Evolutionary conservation across 352 stramenopile genomes (phyloP).

Genomic region (Pythium plurisporium): DNA sequence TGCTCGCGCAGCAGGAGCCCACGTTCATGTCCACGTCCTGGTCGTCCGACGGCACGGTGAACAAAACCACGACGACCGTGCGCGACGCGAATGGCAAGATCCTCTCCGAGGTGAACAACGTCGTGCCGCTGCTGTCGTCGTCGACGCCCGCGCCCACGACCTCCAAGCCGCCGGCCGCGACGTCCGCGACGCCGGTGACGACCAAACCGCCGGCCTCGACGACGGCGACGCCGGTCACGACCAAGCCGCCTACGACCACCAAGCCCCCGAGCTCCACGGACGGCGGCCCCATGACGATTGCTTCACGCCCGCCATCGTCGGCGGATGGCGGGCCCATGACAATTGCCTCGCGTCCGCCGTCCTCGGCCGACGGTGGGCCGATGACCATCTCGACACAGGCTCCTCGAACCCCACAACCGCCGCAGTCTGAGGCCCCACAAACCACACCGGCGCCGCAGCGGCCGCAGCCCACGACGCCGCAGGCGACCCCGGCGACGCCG

Average conservation of each 20-base stretch:
- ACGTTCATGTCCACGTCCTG: conserved; percentile 1
- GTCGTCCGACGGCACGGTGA: conserved; percentile 1
- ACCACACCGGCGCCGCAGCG: conserved; percentile 3
- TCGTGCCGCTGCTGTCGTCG: background rate
- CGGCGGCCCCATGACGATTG: conserved; percentile 1
- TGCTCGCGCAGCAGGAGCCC: background rate
- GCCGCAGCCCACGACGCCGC: conserved; percentile 1
- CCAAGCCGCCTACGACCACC: background rate
- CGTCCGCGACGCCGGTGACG: background rate
- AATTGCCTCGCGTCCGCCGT: background rate
- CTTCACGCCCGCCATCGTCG: background rate
- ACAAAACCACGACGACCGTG: conserved; percentile 3
- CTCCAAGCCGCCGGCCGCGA: background rate
- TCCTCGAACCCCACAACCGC: conserved; percentile 5
- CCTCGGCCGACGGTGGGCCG: background rate
- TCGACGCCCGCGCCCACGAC: background rate
- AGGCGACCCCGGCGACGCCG: background rate
- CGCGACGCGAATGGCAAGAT: background rate
- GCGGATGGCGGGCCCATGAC: conserved; percentile 5
- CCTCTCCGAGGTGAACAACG: background rate
- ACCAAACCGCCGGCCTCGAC: background rate
- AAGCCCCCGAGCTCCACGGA: background rate
- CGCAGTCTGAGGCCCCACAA: background rate
- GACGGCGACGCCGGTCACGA: background rate
- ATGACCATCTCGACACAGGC: conserved; percentile 10